Percentiles rank a stretch among this genome's conserved stretches.
Conservation (phyloP, 768 basidiomycete genomes). For the Panaeolus cyanescens region DNA sequence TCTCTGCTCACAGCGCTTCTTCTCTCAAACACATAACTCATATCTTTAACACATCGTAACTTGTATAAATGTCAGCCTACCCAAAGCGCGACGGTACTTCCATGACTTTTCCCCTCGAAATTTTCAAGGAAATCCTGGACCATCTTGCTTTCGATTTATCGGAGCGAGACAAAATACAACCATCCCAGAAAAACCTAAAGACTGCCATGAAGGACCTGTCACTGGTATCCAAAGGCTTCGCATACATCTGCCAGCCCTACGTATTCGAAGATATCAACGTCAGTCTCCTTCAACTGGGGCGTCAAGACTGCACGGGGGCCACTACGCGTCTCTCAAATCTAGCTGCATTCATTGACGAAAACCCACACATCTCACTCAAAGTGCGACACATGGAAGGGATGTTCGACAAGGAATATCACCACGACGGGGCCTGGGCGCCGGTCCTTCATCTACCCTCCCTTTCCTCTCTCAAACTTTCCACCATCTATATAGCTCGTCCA, state of each 20-base stretch:
- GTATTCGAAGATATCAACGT: background rate
- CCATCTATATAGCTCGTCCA: no score
- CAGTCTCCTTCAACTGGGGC: background rate
- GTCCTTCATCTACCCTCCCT: background rate
- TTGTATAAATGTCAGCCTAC: no score
- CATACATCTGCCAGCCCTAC: background rate
- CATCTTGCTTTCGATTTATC: no score
- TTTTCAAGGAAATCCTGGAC: no score
- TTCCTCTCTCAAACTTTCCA: background rate
- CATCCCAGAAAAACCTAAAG: no score
- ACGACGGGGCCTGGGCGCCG: background rate
- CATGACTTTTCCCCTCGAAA: no score
- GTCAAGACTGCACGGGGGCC: no score
- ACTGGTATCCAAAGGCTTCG: background rate
- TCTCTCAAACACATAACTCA: no score
- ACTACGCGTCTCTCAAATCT: background rate
- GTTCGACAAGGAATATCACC: background rate
- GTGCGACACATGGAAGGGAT: background rate
- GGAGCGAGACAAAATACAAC: no score
- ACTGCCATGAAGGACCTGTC: background rate
- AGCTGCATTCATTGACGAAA: background rate
- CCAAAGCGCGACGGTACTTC: no score
- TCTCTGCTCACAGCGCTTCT: no score
- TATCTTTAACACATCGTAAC: no score
- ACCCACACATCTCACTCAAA: background rate